Evolutionary conservation across 2,329 filamentous ascomycete genomes (phyloP), one percentile per base, ranked within the genome.

Genomic region (Chaetomium olivaceum): DNA sequence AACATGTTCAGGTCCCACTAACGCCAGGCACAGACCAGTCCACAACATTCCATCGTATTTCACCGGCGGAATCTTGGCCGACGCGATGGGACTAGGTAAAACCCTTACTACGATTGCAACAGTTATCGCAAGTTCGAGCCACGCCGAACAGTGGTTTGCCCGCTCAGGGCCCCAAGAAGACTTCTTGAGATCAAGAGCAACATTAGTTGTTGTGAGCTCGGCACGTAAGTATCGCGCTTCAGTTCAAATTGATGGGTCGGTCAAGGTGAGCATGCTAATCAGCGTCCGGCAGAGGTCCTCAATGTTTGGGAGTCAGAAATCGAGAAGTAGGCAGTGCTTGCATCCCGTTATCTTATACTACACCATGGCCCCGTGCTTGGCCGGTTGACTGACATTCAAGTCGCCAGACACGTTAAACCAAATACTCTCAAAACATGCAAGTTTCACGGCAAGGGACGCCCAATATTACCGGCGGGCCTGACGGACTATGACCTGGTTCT

Each of bases 21-120:
- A 51, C 48, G 2, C 9, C 29, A 33, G 36, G 31, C 2, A 55
- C 52, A 55, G 52, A n/a, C n/a, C 52, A 19, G 2, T 5, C 52
- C 16, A n/a, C 52, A 33, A 33, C 29, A 55, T 55, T 7, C 52
- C 52, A 1, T 55, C 52, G 8, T 55, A 55, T 29, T 31, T 16
- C 2, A 55, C 14, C 8, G 52, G 52, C 19, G 52, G 52, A 29
- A 55, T 55, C 7, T 29, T 55, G n/a, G 52, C 52, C 12, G 52
- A 55, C 52, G 52, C 31, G 25, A 55, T 55, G 52, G 52, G 52
- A 3, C 52, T 55, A 2, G 52, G 52, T 21, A 55, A 55, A 55
- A 55, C 52, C 9, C 27, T 55, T 29, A 55, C 52, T 29, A 55
- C 36, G 52, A 33, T 55, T 23, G n/a, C 52, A 16, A 36, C 52